These are phyloP conservation scores for Verticillium tricorpus DNA, from an alignment of 2,329 filamentous ascomycete species.

Conservation along the genomic window DNA sequence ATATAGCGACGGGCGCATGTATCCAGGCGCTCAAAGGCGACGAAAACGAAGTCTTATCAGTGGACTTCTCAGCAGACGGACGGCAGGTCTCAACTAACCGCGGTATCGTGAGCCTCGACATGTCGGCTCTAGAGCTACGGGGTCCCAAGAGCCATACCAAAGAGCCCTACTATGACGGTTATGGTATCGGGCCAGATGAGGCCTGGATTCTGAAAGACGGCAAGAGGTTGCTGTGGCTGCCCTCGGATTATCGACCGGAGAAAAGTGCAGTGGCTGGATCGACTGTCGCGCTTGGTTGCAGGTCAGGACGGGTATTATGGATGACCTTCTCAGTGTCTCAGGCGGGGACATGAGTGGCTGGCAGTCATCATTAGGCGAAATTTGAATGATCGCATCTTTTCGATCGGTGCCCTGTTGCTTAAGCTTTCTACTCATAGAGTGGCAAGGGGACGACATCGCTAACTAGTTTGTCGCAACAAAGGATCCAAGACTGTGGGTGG, in stretches of 20 bases:
- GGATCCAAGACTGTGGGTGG: not conserved
- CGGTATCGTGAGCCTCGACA: not conserved
- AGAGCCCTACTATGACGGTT: not conserved
- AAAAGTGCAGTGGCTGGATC: not conserved
- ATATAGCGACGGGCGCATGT: constrained; percentile 4
- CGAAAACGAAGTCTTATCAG: not conserved
- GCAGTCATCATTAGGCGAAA: not conserved
- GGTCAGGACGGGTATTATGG: not conserved
- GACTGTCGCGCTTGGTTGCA: not conserved
- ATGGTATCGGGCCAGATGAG: not conserved
- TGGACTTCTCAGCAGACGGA: constrained; percentile 5
- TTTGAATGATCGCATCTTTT: not conserved
- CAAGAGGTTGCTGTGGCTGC: not conserved
- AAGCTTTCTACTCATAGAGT: not conserved
- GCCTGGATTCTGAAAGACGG: not conserved
- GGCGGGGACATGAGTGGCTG: not conserved
- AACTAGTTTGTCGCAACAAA: not conserved
- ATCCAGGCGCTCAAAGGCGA: constrained; percentile 10
- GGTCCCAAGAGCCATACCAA: not conserved
- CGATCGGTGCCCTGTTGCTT: not conserved
- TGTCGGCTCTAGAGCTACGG: not conserved
- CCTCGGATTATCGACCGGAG: not conserved
- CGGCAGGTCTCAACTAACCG: not conserved
- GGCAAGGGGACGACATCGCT: not conserved
- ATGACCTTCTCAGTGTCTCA: not conserved